These are phyloP conservation scores for Exophiala calicioides DNA, from an alignment of 2,329 filamentous ascomycete species.

Conservation along the genomic window DNA sequence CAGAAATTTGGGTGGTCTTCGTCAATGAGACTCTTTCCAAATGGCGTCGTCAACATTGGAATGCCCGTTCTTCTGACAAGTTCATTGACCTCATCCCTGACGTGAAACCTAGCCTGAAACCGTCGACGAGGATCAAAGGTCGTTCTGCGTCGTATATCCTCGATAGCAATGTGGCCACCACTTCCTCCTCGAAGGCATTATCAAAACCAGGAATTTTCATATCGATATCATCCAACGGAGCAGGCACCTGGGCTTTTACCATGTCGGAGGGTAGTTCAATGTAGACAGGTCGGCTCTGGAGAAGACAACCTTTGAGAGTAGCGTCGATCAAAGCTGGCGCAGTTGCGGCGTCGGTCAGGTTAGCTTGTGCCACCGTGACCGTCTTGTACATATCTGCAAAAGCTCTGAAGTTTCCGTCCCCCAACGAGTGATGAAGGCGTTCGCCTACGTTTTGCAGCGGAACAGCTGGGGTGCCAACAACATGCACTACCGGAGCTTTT, in stretches of 20 bases:
- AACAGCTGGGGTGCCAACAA: conserved; percentile 49
- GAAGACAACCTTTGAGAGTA: conserved; percentile 51
- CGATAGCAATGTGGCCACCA: conserved; percentile 33
- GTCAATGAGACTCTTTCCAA: conserved; percentile 54
- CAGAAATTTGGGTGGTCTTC: conserved; percentile 50
- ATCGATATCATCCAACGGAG: conserved; percentile 6
- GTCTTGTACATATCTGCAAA: conserved; percentile 53
- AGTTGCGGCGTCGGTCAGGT: conserved; percentile 47
- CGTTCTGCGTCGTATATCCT: conserved; percentile 47
- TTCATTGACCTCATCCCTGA: conserved; percentile 43
- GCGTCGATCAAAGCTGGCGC: conserved; percentile 54
- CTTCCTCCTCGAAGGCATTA: conserved; percentile 19
- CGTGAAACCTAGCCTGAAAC: conserved; percentile 45
- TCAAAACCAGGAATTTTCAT: conserved; percentile 7
- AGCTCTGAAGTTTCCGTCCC: conserved; percentile 54
- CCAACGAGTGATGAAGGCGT: conserved; percentile 36
- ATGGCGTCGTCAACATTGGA: conserved; percentile 50
- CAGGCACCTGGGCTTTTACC: conserved; percentile 15
- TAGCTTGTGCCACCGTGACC: conserved; percentile 52
- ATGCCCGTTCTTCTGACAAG: conserved; percentile 46
- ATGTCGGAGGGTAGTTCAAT: conserved; percentile 51
- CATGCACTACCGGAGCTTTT: conserved; percentile 60
- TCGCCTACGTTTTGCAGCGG: conserved; percentile 8
- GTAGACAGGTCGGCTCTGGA: conserved; percentile 58
- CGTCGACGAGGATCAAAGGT: conserved; percentile 55